These are phyloP conservation scores for Fusarium haematococcum DNA, from an alignment of 2,329 filamentous ascomycete genomes.

Conservation along the genomic window DNA sequence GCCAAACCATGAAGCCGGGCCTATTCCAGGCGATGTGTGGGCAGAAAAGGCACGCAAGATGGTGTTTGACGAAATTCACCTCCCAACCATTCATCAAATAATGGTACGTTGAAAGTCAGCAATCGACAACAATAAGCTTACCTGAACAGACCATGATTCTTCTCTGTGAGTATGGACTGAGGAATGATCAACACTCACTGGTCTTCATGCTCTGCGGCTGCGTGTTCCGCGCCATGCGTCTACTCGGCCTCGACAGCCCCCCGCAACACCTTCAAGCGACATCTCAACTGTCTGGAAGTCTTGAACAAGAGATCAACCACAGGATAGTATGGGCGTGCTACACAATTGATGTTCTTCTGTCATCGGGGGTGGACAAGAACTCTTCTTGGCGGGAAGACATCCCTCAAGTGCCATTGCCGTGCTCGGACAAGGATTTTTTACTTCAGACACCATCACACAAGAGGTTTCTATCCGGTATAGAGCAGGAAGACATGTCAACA, in stretches of 20 bases:
- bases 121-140: neutral
- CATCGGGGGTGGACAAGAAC: conserved; percentile 2
- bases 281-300: neutral
- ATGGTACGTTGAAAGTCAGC: neutral
- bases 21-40: neutral
- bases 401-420: neutral
- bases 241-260: neutral
- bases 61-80: conserved; percentile 3
- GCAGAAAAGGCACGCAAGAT: neutral
- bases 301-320: neutral
- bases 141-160: neutral
- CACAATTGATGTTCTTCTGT: neutral
- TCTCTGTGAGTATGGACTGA: neutral
- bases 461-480: neutral
- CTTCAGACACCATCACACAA: neutral
- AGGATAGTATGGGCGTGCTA: neutral
- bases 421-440: neutral
- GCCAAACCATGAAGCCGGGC: neutral
- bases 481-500: neutral
- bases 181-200: neutral
- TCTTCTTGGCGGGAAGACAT: neutral
- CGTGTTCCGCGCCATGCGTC: neutral
- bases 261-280: neutral
- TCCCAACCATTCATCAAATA: neutral
- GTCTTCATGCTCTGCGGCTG: neutral